These are phyloP conservation scores for Aspergillus fijiensis DNA, from an alignment of 2,329 filamentous ascomycete species.

Conservation along the genomic window DNA sequence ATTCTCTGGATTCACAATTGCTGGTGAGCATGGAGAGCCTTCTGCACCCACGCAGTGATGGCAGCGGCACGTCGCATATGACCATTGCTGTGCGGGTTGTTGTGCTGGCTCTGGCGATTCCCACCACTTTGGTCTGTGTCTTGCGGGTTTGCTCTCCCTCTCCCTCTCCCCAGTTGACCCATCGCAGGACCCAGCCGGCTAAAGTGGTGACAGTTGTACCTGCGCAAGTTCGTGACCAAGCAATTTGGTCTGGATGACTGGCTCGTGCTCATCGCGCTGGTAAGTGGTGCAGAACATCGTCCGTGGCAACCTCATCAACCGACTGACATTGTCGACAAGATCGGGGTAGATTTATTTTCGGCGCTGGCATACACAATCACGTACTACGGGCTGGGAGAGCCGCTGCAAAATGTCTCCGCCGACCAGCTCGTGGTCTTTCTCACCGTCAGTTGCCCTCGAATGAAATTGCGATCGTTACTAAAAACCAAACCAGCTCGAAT, in stretches of 20 bases:
- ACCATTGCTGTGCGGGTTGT: constrained; percentile 3
- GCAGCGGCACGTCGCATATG: neutral
- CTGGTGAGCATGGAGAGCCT: neutral
- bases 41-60: neutral
- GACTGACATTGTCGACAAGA: neutral
- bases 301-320: neutral
- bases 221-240: constrained; percentile 16
- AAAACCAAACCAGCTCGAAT: constrained; percentile 4
- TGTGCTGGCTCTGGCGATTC: constrained; percentile 4
- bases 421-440: constrained; percentile 11
- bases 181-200: neutral
- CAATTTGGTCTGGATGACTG: constrained; percentile 19
- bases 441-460: constrained; percentile 4
- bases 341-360: constrained; percentile 15
- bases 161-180: neutral
- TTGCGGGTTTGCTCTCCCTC: neutral
- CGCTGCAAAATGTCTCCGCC: constrained; percentile 5
- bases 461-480: neutral
- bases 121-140: constrained; percentile 3
- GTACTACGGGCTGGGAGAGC: constrained; percentile 11
- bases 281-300: neutral
- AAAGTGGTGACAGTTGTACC: constrained; percentile 12
- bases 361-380: constrained; percentile 15
- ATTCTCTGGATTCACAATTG: neutral
- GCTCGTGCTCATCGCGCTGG: constrained; percentile 16